Percentiles rank a stretch among this genome's conserved stretches.
These are phyloP conservation scores for Ophiostoma perfectum DNA, from an alignment of 2,329 filamentous ascomycete genomes.

Conservation along the genomic window DNA sequence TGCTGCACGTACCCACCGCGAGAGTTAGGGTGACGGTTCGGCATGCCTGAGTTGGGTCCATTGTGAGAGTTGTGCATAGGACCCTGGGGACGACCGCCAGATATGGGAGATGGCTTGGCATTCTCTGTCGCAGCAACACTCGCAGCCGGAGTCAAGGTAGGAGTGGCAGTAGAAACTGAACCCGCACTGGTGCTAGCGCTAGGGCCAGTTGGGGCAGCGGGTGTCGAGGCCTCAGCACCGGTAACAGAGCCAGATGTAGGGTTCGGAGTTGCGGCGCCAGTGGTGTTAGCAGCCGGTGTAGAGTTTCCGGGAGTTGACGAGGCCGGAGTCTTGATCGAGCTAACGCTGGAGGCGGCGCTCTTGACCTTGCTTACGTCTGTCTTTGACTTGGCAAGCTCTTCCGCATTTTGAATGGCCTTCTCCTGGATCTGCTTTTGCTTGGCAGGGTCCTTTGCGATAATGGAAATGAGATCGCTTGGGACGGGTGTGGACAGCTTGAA, in stretches of 20 bases:
- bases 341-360: slow-evolving; percentile 16
- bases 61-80: slow-evolving; percentile 20
- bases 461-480: slow-evolving; percentile 83
- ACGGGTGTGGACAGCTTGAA: slow-evolving; percentile 95
- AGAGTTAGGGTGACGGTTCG: slow-evolving; percentile 43
- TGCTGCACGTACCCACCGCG: slow-evolving; percentile 48
- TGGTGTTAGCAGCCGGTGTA: neutral
- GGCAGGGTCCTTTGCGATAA: slow-evolving; percentile 90
- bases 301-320: neutral
- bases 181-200: neutral
- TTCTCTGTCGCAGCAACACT: slow-evolving; percentile 2
- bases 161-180: neutral
- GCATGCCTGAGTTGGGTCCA: slow-evolving; percentile 26
- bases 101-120: neutral
- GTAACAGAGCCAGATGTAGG: neutral
- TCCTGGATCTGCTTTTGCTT: slow-evolving; percentile 93
- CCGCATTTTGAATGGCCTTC: slow-evolving; percentile 72
- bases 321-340: neutral
- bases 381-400: slow-evolving; percentile 51
- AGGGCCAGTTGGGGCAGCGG: neutral
- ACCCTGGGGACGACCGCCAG: slow-evolving; percentile 2
- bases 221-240: neutral
- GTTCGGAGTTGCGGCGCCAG: neutral
- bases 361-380: slow-evolving; percentile 26
- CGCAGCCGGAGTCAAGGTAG: slow-evolving; percentile 13